Evolutionary conservation across 2,329 filamentous ascomycete genomes (phyloP).

Genomic region (Teratosphaeria zuluensis): DNA sequence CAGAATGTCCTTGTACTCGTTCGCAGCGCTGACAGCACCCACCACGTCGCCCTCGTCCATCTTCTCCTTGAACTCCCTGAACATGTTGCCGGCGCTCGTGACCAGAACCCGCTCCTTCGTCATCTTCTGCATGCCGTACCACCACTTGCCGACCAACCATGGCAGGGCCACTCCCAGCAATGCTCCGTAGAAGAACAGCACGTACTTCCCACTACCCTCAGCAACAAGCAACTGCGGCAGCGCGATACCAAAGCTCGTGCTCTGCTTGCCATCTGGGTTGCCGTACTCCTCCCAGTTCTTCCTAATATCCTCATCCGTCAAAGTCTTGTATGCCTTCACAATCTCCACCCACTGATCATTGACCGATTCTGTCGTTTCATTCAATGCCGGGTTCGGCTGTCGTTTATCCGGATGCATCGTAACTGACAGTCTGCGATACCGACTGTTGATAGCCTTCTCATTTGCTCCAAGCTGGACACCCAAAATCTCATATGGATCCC

Average conservation of each 20-base stretch:
- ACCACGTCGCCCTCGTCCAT: constrained; percentile 74
- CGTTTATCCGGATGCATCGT: constrained; percentile 91
- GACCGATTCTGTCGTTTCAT: constrained; percentile 75
- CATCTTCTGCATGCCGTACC: constrained; percentile 89
- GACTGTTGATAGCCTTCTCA: constrained; percentile 85
- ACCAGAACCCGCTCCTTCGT: constrained; percentile 91
- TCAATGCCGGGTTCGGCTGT: constrained; percentile 71
- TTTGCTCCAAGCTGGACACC: constrained; percentile 71
- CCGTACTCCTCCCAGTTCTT: constrained; percentile 96
- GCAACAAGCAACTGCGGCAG: constrained; percentile 86
- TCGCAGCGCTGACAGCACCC: constrained; percentile 69
- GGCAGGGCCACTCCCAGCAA: constrained; percentile 84
- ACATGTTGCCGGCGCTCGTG: constrained; percentile 87
- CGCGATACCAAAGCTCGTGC: constrained; percentile 94
- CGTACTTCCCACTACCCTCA: constrained; percentile 91
- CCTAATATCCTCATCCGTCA: constrained; percentile 93
- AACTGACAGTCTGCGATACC: constrained; percentile 78
- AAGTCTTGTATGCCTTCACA: constrained; percentile 93
- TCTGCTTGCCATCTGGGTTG: constrained; percentile 96
- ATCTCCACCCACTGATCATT: constrained; percentile 89
- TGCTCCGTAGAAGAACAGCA: constrained; percentile 78
- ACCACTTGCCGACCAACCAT: constrained; percentile 93
- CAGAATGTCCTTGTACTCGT: constrained; percentile 71
- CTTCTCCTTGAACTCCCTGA: constrained; percentile 81
- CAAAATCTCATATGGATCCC: constrained; percentile 95